Evolutionary conservation across 2,329 filamentous ascomycete species (phyloP), one percentile per base, ranked within the genome.

Genomic region (Colletotrichum agaves): DNA sequence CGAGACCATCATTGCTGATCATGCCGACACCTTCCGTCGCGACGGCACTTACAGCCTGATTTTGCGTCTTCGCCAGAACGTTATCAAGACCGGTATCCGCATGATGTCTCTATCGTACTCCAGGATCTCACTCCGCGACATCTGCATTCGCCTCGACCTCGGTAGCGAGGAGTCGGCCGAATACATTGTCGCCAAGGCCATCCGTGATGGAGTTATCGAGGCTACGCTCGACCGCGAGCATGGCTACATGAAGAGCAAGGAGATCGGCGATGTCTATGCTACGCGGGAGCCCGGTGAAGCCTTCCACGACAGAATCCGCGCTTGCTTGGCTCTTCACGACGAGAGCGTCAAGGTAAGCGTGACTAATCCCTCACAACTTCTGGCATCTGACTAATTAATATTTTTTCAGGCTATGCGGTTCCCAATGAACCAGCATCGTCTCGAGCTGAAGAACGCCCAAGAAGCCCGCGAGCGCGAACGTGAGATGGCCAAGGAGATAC

Each of bases 21-120:
- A 97, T 77, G 90, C 91, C 65, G 89, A 92, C 49, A 91, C 90
- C 11, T 99, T 98, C 90, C 91, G 93, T 75, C 91, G 92, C 72
- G 96, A 99, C 78, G 93, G 93, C 64, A 98, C 95, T 19, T 98
- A 98, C 84, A 97, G 94, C 11, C 86, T 99, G 65, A 97, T 98
- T 74, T 87, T 98, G 71, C 94, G 96, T 70, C 87, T 99, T 70
- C 91, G 96, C 74, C 96, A 99, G 81, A 99, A 99, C 77, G 96
- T 99, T 76, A 98, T 99, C 88, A 97, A 97, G 86, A 99, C 96
- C 3, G 96, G 96, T 72, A 97, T 99, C 71, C 93, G 96, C 73
- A 98, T 98, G 94, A 97, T 99, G 89, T 98, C 95, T 44, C 85
- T 99, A 71, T 97, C 94, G 19, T 99, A 99, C 84, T 97, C 95